A percentile compares a stretch with the other conserved stretches of the same genome.
These are phyloP conservation scores for Poteriospumella lacustris DNA, from an alignment of 108 stramenopile species.

Conservation along the genomic window DNA sequence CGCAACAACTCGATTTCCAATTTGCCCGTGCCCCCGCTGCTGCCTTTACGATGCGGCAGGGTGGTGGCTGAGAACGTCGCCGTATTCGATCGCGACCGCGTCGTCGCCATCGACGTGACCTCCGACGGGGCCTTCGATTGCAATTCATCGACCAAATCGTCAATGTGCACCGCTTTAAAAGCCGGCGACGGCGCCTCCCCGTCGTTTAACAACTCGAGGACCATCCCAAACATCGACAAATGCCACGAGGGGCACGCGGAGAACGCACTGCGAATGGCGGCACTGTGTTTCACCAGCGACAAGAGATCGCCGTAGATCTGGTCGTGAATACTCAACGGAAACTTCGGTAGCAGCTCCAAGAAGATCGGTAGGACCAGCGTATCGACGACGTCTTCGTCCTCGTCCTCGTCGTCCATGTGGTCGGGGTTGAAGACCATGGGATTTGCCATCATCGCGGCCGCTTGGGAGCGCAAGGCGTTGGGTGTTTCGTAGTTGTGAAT, in stretches of 20 bases:
- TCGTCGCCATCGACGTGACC: background rate
- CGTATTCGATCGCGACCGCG: background rate
- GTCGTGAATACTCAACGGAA: slow-evolving; percentile 12
- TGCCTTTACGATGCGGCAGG: no score
- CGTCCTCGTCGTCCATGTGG: background rate
- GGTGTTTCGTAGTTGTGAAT: background rate
- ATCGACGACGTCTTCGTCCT: background rate
- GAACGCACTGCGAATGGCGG: background rate
- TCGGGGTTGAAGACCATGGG: no score
- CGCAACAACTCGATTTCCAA: no score
- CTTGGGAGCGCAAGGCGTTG: background rate
- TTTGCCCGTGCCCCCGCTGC: no score
- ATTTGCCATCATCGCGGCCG: background rate
- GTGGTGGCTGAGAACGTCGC: background rate
- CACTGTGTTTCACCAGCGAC: slow-evolving; percentile 5
- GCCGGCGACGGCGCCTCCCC: background rate
- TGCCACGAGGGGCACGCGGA: slow-evolving; percentile 13
- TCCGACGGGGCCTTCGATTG: background rate
- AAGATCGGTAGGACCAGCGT: background rate
- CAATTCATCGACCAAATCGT: background rate
- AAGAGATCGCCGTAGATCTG: slow-evolving; percentile 3
- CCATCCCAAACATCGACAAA: slow-evolving; percentile 15
- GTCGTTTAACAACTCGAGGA: background rate
- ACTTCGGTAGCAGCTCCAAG: slow-evolving; percentile 11
- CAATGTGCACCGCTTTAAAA: background rate